phyloP scores from a whole-genome alignment of 2,329 filamentous ascomycete species.

The Phoma sp. region DNA sequence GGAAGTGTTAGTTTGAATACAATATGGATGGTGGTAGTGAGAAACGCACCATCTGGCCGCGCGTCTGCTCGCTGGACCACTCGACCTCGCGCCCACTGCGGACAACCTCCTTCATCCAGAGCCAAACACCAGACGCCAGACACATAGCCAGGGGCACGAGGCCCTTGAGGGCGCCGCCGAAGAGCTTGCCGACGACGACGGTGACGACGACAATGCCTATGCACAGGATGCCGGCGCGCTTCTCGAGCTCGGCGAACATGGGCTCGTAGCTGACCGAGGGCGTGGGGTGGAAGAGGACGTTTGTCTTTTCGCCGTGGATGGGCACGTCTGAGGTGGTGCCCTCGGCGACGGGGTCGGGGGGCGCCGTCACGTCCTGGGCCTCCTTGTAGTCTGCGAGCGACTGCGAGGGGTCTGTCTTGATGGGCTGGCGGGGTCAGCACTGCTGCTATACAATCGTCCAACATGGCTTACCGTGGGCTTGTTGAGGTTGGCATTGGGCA shows the following conservation, averaged over 20 bases:
- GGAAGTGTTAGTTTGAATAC: neutral
- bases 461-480: conserved; percentile 65
- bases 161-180: conserved; percentile 78
- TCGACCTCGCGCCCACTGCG: conserved; percentile 81
- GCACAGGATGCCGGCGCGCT: conserved; percentile 73
- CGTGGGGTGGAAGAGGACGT: conserved; percentile 93
- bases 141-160: conserved; percentile 76
- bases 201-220: conserved; percentile 74
- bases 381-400: conserved; percentile 80
- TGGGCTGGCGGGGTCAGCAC: conserved; percentile 53
- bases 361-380: conserved; percentile 87
- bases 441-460: neutral
- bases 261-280: conserved; percentile 89
- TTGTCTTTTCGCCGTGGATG: conserved; percentile 95
- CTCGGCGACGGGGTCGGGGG: conserved; percentile 82
- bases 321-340: conserved; percentile 92
- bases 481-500: conserved; percentile 88
- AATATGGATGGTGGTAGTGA: neutral
- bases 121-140: conserved; percentile 77
- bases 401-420: conserved; percentile 74
- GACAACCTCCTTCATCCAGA: conserved; percentile 90
- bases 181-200: conserved; percentile 76
- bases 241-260: conserved; percentile 79
- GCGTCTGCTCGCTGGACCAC: conserved; percentile 85
- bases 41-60: conserved; percentile 72